Evolutionary conservation across 2,329 filamentous ascomycete genomes (phyloP).

Genomic region (Aspergillus latus): DNA sequence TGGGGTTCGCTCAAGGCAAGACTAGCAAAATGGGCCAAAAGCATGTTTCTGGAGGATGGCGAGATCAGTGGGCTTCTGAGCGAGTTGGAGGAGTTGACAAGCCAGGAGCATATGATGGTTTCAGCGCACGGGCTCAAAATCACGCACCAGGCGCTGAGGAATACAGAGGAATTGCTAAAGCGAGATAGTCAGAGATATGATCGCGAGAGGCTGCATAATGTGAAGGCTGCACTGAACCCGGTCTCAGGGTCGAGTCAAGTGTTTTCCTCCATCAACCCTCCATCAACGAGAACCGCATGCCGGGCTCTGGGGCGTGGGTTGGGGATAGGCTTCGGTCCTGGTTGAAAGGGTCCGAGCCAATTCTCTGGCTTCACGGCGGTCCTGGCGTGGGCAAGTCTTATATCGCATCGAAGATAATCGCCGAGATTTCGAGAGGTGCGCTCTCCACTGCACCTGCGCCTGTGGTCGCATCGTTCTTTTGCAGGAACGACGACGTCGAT

Average conservation of each 20-base stretch:
- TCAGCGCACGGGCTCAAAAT: slow-evolving; percentile 11
- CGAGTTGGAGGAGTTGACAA: slow-evolving; percentile 13
- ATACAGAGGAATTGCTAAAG: neutral
- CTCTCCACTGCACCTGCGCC: neutral
- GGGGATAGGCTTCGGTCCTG: neutral
- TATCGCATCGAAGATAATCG: slow-evolving; percentile 17
- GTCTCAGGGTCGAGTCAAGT: neutral
- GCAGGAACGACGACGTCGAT: slow-evolving; percentile 11
- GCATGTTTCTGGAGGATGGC: slow-evolving; percentile 5
- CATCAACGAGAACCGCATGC: neutral
- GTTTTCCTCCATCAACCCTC: neutral
- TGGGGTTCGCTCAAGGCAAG: slow-evolving; percentile 7
- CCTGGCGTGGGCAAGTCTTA: slow-evolving; percentile 19
- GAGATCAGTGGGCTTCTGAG: neutral
- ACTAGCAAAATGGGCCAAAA: slow-evolving; percentile 10
- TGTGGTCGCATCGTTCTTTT: slow-evolving; percentile 16
- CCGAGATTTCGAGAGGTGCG: neutral
- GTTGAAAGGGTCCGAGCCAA: slow-evolving; percentile 5
- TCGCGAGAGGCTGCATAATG: neutral
- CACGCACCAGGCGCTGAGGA: slow-evolving; percentile 4
- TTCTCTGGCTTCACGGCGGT: slow-evolving; percentile 19
- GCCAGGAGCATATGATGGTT: slow-evolving; percentile 15
- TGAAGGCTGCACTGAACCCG: neutral
- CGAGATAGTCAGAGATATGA: neutral
- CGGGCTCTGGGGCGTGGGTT: neutral